These are phyloP conservation scores for Sphagnum contortum DNA, from an alignment of 225 moss, liverwort and hornwort species.

Conservation along the genomic window DNA sequence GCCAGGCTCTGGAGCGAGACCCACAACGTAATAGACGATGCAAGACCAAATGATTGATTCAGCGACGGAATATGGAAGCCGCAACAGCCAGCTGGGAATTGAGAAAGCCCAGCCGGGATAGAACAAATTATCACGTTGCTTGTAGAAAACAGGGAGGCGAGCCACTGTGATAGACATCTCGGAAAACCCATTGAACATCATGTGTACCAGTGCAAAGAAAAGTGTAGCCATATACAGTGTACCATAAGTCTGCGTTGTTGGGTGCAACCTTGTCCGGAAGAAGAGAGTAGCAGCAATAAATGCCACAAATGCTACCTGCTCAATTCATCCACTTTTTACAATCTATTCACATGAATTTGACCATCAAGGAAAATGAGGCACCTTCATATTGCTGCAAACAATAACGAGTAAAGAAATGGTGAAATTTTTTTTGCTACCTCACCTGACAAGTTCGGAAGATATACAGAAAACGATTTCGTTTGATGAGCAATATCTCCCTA, in stretches of 20 bases:
- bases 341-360: too few species aligned
- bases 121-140: slow-evolving; percentile 80
- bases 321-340: neutral
- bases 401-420: neutral
- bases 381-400: too few species aligned
- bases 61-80: slow-evolving; percentile 58
- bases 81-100: slow-evolving; percentile 55
- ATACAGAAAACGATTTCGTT: slow-evolving; percentile 73
- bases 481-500: slow-evolving; percentile 69
- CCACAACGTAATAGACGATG: slow-evolving; percentile 61
- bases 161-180: slow-evolving; percentile 80
- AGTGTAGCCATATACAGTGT: slow-evolving; percentile 58
- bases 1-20: slow-evolving; percentile 69
- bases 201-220: slow-evolving; percentile 72
- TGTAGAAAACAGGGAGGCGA: slow-evolving; percentile 78
- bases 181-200: slow-evolving; percentile 94
- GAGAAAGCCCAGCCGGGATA: slow-evolving; percentile 91
- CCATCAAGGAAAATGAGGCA: neutral
- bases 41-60: slow-evolving; percentile 77
- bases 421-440: neutral
- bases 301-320: slow-evolving; percentile 69
- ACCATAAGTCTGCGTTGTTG: slow-evolving; percentile 43
- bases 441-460: slow-evolving; percentile 84
- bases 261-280: slow-evolving; percentile 64
- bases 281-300: slow-evolving; percentile 61